These are phyloP conservation scores for Oryza rufipogon DNA, from an alignment of 176 grass and related monocot genomes.

Conservation along the genomic window DNA sequence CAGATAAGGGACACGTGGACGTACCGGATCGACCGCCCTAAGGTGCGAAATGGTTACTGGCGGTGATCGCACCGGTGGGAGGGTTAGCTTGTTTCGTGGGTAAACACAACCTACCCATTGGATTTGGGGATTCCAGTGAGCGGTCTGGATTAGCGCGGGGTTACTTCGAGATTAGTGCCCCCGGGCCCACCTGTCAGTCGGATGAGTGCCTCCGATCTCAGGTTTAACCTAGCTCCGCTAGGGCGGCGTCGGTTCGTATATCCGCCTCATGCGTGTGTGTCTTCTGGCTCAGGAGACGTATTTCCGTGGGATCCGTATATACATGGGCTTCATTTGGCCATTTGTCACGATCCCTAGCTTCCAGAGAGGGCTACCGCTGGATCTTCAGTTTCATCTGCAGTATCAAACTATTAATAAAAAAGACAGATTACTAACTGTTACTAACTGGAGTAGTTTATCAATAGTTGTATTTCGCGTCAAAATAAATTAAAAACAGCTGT, in stretches of 20 bases:
- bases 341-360: not conserved
- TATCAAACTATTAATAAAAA: not conserved
- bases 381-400: not conserved
- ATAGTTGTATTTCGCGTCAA: not conserved
- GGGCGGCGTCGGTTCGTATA: too few relatives aligned
- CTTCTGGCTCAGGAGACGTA: not conserved
- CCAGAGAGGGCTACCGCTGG: not conserved
- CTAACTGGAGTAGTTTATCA: not conserved
- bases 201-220: too few relatives aligned
- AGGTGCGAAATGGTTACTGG: not conserved
- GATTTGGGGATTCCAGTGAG: not conserved
- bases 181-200: not conserved
- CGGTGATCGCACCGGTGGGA: slow-evolving; percentile 23
- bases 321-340: not conserved
- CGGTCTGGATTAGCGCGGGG: not conserved
- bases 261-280: too few relatives aligned
- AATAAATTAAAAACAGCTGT: too few relatives aligned
- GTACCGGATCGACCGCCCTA: rapidly evolving
- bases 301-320: not conserved
- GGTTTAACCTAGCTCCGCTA: not conserved
- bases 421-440: not conserved
- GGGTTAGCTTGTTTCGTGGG: slow-evolving; percentile 29
- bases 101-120: slow-evolving; percentile 1
- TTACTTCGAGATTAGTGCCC: not conserved
- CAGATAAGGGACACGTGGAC: slow-evolving; percentile 19